Percentiles rank a stretch among this genome's conserved stretches.
Evolutionary conservation across 768 basidiomycete species (phyloP).

Genomic region (Boletus vinaceobasis): DNA sequence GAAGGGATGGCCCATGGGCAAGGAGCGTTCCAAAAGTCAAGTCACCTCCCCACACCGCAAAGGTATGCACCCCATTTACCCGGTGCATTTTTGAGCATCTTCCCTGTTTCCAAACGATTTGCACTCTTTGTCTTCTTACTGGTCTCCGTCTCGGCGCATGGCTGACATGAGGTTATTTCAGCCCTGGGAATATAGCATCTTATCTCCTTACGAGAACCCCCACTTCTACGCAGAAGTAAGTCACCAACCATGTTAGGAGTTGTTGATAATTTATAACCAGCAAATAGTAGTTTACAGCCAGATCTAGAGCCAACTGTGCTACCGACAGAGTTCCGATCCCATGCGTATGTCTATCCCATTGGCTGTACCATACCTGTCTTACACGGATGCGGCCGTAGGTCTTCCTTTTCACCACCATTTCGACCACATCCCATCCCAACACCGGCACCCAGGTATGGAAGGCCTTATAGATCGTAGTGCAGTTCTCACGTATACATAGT

Average conservation of each 20-base stretch:
- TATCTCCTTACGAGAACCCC: slow-evolving; percentile 26
- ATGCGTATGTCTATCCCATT: slow-evolving; percentile 17
- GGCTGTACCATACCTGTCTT: neutral
- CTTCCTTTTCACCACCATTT: slow-evolving; percentile 15
- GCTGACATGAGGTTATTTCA: slow-evolving; percentile 18
- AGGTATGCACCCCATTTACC: slow-evolving; percentile 17
- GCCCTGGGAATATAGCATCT: slow-evolving; percentile 33
- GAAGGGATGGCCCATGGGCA: neutral
- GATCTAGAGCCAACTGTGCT: slow-evolving; percentile 12
- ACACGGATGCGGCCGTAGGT: slow-evolving; percentile 10
- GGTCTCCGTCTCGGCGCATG: neutral
- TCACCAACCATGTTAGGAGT: neutral
- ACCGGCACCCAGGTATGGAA: slow-evolving; percentile 30
- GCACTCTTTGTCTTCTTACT: neutral
- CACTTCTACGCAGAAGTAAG: slow-evolving; percentile 20
- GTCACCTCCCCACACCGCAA: slow-evolving; percentile 31
- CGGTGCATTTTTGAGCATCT: neutral
- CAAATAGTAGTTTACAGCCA: slow-evolving; percentile 1
- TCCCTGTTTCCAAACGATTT: neutral
- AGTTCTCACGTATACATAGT: slow-evolving; percentile 15
- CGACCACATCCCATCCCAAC: slow-evolving; percentile 27
- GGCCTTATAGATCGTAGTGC: neutral
- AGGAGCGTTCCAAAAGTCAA: slow-evolving; percentile 14
- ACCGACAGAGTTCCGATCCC: slow-evolving; percentile 23
- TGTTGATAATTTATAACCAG: neutral